phyloP scores from a whole-genome alignment of 139 green algal genomes.

The Penium margaritaceum region DNA sequence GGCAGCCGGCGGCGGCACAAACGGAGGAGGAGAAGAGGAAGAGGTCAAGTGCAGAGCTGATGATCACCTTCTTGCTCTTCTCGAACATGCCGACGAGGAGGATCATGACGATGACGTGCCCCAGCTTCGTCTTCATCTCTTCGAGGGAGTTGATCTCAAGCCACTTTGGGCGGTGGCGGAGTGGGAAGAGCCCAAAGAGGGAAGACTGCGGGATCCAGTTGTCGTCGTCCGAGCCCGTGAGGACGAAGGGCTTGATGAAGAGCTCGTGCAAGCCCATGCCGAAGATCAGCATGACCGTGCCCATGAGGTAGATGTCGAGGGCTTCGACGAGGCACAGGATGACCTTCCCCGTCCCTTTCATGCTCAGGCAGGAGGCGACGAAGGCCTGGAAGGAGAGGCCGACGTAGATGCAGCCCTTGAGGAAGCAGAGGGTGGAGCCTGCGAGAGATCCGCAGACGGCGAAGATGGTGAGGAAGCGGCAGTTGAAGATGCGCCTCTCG shows the following conservation, averaged over 20 bases:
- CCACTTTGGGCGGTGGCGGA: constrained; percentile 25
- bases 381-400: neutral
- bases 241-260: constrained; percentile 6
- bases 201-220: no score
- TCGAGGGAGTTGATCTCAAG: constrained; percentile 29
- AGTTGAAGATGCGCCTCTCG: no score
- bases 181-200: constrained; percentile 21
- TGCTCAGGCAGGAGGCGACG: neutral
- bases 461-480: no score
- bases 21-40: constrained; percentile 23
- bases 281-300: constrained; percentile 11
- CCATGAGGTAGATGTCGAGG: constrained; percentile 6
- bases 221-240: no score
- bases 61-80: constrained; percentile 35
- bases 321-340: no score
- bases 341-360: no score
- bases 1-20: constrained; percentile 5
- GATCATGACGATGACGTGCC: constrained; percentile 42
- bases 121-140: constrained; percentile 40
- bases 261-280: constrained; percentile 19
- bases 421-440: no score
- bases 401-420: constrained; percentile 18
- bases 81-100: constrained; percentile 39
- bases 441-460: no score
- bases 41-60: constrained; percentile 6